Conservation (phyloP, 345 rosid genomes). For the Citrus australasica region DNA sequence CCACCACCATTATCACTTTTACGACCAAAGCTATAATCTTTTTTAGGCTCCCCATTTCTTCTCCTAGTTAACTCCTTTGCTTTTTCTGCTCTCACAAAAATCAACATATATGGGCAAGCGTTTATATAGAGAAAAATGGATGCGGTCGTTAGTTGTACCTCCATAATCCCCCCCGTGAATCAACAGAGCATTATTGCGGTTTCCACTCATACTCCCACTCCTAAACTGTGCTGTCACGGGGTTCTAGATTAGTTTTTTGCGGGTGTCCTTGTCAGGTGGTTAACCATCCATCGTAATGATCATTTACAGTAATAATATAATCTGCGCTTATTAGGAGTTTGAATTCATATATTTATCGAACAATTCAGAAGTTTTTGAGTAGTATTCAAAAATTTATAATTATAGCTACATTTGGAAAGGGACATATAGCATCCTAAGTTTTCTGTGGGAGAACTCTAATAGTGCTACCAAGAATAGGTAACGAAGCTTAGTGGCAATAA, state of each 20-base stretch:
- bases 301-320: no score
- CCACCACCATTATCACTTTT: not conserved
- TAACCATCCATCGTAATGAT: no score
- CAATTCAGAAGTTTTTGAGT: no score
- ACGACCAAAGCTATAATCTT: not conserved
- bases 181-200: not conserved
- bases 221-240: not conserved
- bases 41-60: conserved; percentile 15
- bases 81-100: not conserved
- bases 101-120: not conserved
- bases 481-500: no score
- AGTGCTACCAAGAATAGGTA: no score
- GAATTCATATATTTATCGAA: no score
- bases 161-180: not conserved
- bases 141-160: not conserved
- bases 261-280: no score
- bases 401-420: no score
- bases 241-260: not conserved
- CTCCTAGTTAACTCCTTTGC: not conserved
- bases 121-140: not conserved
- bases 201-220: not conserved
- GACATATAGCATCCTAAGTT: no score
- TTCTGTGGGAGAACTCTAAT: no score
- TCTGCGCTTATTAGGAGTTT: no score
- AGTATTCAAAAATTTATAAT: no score